Base-by-base conservation (phyloP, 495 filamentous ascomycete species). In the Halenospora varia region DNA sequence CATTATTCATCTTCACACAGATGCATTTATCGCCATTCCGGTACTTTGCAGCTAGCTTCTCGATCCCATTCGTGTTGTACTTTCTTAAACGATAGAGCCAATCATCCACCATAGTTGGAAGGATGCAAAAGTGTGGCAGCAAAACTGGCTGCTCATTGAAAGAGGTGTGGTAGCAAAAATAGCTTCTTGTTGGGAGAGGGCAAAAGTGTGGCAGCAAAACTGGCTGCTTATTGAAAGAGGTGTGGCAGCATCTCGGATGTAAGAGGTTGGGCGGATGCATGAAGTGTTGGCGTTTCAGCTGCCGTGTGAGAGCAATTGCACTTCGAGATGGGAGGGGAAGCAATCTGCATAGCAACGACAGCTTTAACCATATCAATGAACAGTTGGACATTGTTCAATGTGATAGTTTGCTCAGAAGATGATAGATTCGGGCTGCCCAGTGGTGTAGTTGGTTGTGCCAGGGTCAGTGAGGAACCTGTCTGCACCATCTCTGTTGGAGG, bases 21-120 rank as follows among this genome's bases (percentile, higher is more conserved):
- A 25, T 51, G 55, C 55, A 58, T 58, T 53, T 51, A 25, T 42
- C 55, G 55, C 55, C 55, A 52, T 58, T 57, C 25, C 25, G 55
- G 35, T 58, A 58, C 49, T 58, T 51, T 29, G 55, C 52, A 42
- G 55, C 55, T 25, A 58, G 55, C 48, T 53, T 53, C 55, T 58
- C 55, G 48, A 58, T 56, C 15, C 42, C 42, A 8, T 20, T 4
- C n/a, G 42, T 46, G n/a, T 46, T 46, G 19, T 46, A 46, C 42
- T 46, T 46, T n/a, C 42, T n/a, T 46, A 46, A 46, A 4, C 19
- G 42, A 46, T 46, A n/a, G 42, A 46, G 42, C 42, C 42, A 46
- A 20, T 46, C 42, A 8, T 46, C 42, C 4, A 46, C 42, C n/a
- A 17, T 17, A 46, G 13, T n/a, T n/a, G n/a, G n/a, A n/a, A n/a